Evolutionary conservation across 208 protist genomes (phyloP), one percentile per base, ranked within the genome.

Genomic region (Naegleria fowleri): DNA sequence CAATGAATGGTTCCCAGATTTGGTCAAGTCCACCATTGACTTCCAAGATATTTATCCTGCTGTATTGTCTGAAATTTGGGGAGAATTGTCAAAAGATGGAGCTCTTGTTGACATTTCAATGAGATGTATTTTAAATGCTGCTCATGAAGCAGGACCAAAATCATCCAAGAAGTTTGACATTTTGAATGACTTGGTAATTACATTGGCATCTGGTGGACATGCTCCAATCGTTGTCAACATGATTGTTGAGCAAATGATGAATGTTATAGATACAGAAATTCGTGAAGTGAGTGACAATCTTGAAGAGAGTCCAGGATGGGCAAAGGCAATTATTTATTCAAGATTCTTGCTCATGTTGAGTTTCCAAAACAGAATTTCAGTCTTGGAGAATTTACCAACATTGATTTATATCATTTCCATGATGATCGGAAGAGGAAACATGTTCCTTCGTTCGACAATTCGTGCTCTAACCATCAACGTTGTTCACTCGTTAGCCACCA

Each of bases 141-240:
- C 87, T 38, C n/a, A 67, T 33, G 9, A 75, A 79, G 38, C 11
- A 22, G 48, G 52, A 41, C 41, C n/a, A 25, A 38, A 16, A 5
- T 51, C 5, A 2, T 29, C 55, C 6, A 41, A 79, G 6, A 51
- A 38, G 6, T 25, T 79, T 29, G 48, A 89, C 25, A 89, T 67
- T 67, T 48, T 90, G 39, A 90, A 79, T 36, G 87, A 90, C 33
- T 79, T 90, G 15, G 39, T 90, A 4, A 38, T 90, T 36, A 90
- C 48, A 51, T 90, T 90, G 55, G 29, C 38, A 15, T 51, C 36
- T 83, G 11, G 19, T 15, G 25, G 25, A n/a, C 33, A 15, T 36
- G 33, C 52, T 15, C 15, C 13, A 51, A 0, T 51, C 3, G 87
- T 90, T n/a, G 55, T 79, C 15, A 19, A 79, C 0, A 67, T 41